Evolutionary conservation across 2,329 filamentous ascomycete species (phyloP).

Genomic region (Sporothrix brunneoviolacea): DNA sequence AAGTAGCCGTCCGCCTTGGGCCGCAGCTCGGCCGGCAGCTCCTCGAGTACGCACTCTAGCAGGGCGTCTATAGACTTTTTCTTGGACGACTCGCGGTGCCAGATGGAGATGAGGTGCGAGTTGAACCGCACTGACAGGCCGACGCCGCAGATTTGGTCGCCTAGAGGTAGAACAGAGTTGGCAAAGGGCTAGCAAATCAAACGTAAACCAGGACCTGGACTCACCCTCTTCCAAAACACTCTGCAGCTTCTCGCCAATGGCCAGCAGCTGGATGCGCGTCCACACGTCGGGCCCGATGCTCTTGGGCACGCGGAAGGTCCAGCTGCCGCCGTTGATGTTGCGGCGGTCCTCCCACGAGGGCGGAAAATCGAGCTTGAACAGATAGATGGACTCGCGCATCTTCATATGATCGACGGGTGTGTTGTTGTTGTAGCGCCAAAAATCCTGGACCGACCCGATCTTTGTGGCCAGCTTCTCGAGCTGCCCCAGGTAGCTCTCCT

Average conservation of each 20-base stretch:
- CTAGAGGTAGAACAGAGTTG: too few species aligned
- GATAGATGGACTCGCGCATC: constrained; percentile 69
- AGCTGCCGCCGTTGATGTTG: constrained; percentile 78
- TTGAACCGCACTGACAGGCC: constrained; percentile 85
- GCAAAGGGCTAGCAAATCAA: background rate
- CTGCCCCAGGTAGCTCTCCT: constrained; percentile 43
- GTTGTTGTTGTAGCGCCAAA: constrained; percentile 78
- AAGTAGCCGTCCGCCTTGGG: constrained; percentile 68
- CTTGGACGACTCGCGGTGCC: constrained; percentile 84
- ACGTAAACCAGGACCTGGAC: constrained; percentile 25
- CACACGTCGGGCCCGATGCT: constrained; percentile 65
- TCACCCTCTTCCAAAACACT: constrained; percentile 62
- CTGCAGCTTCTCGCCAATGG: constrained; percentile 76
- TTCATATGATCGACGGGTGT: constrained; percentile 69
- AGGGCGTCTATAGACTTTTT: constrained; percentile 71
- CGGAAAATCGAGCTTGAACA: constrained; percentile 71
- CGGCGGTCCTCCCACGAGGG: constrained; percentile 81
- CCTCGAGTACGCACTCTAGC: constrained; percentile 63
- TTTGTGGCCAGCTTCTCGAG: constrained; percentile 57
- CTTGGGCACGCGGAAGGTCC: constrained; percentile 88
- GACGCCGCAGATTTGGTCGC: constrained; percentile 83
- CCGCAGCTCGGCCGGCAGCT: constrained; percentile 64
- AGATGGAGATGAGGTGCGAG: constrained; percentile 79
- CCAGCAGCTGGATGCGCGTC: constrained; percentile 74
- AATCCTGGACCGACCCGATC: constrained; percentile 78